A percentile compares a stretch with the other conserved stretches of the same genome.
phyloP scores from a whole-genome alignment of 1,139 yeast genomes.

The Taphrina deformans region DNA sequence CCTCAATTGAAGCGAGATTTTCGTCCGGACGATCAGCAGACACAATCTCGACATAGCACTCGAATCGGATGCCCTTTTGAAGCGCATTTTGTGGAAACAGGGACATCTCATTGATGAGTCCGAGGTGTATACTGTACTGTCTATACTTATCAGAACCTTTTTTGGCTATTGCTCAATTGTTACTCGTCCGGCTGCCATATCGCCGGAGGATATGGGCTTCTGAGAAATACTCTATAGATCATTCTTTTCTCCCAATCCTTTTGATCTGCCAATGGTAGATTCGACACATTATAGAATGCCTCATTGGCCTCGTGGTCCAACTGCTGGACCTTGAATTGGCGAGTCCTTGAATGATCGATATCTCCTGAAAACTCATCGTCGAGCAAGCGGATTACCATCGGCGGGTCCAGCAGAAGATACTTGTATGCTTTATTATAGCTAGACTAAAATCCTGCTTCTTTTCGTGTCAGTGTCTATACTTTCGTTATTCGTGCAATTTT shows the following conservation, averaged over 20 bases:
- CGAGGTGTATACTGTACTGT: constrained; percentile 32
- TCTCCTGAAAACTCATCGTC: not conserved
- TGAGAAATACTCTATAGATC: constrained; percentile 25
- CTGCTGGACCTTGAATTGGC: not conserved
- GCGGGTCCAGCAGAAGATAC: too few species aligned
- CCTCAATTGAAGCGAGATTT: not conserved
- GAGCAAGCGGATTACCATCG: too few species aligned
- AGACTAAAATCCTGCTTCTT: too few species aligned
- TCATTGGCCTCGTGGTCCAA: not conserved
- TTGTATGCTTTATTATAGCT: too few species aligned
- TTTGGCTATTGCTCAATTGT: not conserved
- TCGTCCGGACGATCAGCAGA: not conserved
- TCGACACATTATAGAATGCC: constrained; percentile 12
- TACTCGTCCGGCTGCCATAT: constrained; percentile 10
- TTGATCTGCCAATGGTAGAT: constrained; percentile 13
- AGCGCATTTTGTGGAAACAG: constrained; percentile 36
- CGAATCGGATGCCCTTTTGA: not conserved
- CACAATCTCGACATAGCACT: not conserved
- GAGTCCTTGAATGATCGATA: not conserved
- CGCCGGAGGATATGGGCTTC: constrained; percentile 19
- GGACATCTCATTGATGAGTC: constrained; percentile 39
- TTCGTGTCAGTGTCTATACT: too few species aligned
- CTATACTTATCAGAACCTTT: not conserved
- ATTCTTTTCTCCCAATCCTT: constrained; percentile 25
- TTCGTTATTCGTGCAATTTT: too few species aligned